Evolutionary conservation across 495 filamentous ascomycete genomes (phyloP), one percentile per base, ranked within the genome.

Genomic region (Penicillium atrosanguineum): DNA sequence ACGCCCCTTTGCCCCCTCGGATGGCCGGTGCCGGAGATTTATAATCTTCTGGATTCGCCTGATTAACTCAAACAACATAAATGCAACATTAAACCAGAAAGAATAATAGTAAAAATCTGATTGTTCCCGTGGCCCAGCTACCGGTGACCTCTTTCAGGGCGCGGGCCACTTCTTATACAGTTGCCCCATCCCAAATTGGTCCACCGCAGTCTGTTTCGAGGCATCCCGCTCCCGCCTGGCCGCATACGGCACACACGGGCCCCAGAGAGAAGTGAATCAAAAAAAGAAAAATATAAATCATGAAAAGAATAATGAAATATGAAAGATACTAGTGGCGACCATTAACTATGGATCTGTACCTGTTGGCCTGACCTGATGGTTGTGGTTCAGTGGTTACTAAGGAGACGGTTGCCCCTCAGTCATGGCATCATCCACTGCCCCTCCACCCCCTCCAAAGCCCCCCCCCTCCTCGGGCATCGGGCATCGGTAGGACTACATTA

Each of bases 141-240:
- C 26, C 64, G 64, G 64, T 67, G 64, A 67, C 50, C 64, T 12
- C 37, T 57, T 64, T 64, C 21, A 61, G 61, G 61, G 46, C 60
- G 56, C 40, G 56, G 62, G 38, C 15, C 43, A 29, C 39, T 43
- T 42, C 21, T 60, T 59, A 50, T 55, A 61, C 48, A 48, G 40
- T 40, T 38, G 38, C 44, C 19, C 57, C 46, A 54, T 47, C 38
- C 57, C 50, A 26, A 23, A 50, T 58, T 34, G 50, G 60, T 63
- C 63, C 63, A 66, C 63, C 61, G 61, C 60, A 63, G 38, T 6
- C 54, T 52, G 29, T 46, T 52, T 52, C 29, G 50, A 52, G 50
- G 38, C 34, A 42, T n/a, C n/a, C n/a, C 16, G 15, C 29, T 38
- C n/a, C 51, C 43, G 51, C 46, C 53, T 53, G 50, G 16, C 51